A percentile compares a stretch with the other conserved stretches of the same genome.
phyloP scores from a whole-genome alignment of 1,139 yeast genomes.

The Suhomyces anneliseae region DNA sequence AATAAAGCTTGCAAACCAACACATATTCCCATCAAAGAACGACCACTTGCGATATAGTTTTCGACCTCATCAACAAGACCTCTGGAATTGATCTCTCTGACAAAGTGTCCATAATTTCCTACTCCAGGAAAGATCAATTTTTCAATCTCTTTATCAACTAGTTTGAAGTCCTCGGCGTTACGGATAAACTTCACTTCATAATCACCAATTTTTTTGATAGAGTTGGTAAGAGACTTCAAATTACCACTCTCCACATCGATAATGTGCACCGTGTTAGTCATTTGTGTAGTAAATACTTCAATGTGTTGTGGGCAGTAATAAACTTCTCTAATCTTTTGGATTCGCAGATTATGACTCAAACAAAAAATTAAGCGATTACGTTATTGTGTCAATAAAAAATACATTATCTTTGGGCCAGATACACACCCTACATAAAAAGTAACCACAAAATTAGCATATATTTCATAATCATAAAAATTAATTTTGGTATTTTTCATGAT shows the following conservation, averaged over 20 bases:
- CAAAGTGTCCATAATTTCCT: constrained; percentile 94
- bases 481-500: too few species aligned
- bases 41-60: constrained; percentile 67
- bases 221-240: constrained; percentile 83
- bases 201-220: constrained; percentile 71
- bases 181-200: constrained; percentile 57
- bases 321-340: too few species aligned
- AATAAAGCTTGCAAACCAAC: constrained; percentile 91
- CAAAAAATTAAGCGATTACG: constrained; percentile 1
- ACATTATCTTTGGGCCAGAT: too few species aligned
- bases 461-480: too few species aligned
- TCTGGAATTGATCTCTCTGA: constrained; percentile 60
- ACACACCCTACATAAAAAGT: too few species aligned
- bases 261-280: constrained; percentile 52
- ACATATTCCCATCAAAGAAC: constrained; percentile 92
- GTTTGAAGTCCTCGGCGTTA: constrained; percentile 34
- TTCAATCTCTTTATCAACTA: constrained; percentile 45
- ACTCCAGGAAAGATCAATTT: constrained; percentile 86
- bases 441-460: too few species aligned
- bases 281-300: neutral
- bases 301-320: neutral
- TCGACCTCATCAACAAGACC: constrained; percentile 66
- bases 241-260: constrained; percentile 97
- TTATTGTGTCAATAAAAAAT: neutral
- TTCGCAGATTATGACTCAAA: constrained; percentile 1